Base-by-base conservation (phyloP, 768 basidiomycete genomes). In the Heimioporus sp. region DNA sequence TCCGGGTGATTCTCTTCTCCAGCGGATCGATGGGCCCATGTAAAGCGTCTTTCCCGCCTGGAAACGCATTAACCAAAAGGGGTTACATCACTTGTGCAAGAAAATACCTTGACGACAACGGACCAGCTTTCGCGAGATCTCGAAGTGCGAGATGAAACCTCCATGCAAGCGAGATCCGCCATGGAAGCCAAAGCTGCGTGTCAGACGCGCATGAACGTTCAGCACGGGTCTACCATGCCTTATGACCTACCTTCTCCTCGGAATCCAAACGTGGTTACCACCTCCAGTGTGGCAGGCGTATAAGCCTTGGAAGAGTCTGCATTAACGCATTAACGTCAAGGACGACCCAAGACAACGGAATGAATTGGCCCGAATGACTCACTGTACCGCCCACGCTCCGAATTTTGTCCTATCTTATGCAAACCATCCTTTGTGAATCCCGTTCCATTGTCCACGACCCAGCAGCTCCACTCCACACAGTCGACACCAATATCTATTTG, bases 381-480 rank as follows among this genome's bases (percentile, higher is more conserved):
- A 91, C 89, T 77, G 70, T 92, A 91, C 52, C 92, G 72, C 47
- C 81, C 80, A 34, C 66, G 69, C 53, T 81, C 79, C 20, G 72
- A 69, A 7, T 73, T 79, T 53, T 70, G 71, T 6, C 78, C 83
- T 9, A 95, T 72, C 15, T 72, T 54, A 24, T 64, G 69, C 56
- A 97, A 71, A 1, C 80, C 81, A 7, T 79, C 78, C 62, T 78
- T 80, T 35, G 71, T 71, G 45, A 98, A 86, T 2, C 96, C 96
- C 48, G 60, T 60, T 0, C 96, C 96, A 64, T 97, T 80, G 71
- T 98, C 96, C 60, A 79, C 78, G 10, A 95, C 88, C 82, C 90
- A 87, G 60, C 92, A 86, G 8, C 77, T 75, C 91, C 92, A 95
- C 40, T 86, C 82, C 40, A 79, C 80, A 45, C 82, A 82, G 62